Percentiles rank a stretch among this genome's conserved stretches.
phyloP scores from a whole-genome alignment of 805 yeast species.

The Cyberlindnera sargentensis region DNA sequence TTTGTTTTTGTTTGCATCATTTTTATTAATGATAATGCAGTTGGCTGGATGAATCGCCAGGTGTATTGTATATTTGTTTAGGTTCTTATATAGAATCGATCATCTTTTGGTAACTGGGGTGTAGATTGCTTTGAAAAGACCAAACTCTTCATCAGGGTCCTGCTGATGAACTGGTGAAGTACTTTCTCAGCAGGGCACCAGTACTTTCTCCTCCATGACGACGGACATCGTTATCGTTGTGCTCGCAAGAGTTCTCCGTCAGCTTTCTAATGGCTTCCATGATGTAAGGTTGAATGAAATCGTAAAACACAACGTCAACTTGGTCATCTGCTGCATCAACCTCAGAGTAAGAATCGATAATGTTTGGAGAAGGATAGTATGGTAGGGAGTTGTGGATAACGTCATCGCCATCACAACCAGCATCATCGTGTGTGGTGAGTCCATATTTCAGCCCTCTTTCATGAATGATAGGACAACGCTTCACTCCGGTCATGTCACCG shows the following conservation, averaged over 20 bases:
- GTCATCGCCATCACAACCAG: conserved; percentile 86
- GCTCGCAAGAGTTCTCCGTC: conserved; percentile 18
- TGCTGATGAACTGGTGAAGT: conserved; percentile 22
- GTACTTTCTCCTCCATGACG: conserved; percentile 34
- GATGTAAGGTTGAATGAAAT: conserved; percentile 56
- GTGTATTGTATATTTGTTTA: conserved; percentile 4
- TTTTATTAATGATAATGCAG: conserved; percentile 17
- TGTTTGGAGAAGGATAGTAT: conserved; percentile 68
- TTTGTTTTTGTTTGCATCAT: conserved; percentile 20
- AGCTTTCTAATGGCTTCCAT: conserved; percentile 35
- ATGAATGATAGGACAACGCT: conserved; percentile 11
- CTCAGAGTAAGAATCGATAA: conserved; percentile 45
- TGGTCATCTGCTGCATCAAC: conserved; percentile 20
- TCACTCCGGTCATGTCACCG: not conserved
- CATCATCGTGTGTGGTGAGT: conserved; percentile 76
- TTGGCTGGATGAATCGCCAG: conserved; percentile 2
- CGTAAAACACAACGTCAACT: conserved; percentile 73
- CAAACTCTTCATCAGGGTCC: not conserved
- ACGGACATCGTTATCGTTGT: conserved; percentile 31
- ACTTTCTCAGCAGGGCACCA: conserved; percentile 37
- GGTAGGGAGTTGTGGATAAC: conserved; percentile 55
- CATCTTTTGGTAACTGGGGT: not conserved
- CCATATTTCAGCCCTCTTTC: conserved; percentile 45
- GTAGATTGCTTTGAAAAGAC: no score
- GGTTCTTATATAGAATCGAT: conserved; percentile 1